Evolutionary conservation across 352 stramenopile genomes (phyloP).

Genomic region (Phytophthora pisi): DNA sequence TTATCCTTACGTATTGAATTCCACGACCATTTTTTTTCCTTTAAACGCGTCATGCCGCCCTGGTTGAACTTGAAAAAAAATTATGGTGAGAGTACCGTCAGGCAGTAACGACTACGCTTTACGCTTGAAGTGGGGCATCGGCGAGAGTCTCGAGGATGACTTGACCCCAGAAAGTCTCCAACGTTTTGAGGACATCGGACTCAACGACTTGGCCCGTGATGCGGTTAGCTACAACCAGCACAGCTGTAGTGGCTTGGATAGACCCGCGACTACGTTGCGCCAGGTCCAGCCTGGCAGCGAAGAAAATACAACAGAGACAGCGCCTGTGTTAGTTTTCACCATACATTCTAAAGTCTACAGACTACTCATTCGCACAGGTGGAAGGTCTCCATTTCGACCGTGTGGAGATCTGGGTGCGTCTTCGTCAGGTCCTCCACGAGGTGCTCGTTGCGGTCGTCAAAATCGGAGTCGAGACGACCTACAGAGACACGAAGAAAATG

Average conservation of each 20-base stretch:
- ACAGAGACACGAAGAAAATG: neutral
- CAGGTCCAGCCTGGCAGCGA: conserved; percentile 40
- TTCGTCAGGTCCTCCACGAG: conserved; percentile 43
- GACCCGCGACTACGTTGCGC: conserved; percentile 49
- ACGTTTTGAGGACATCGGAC: conserved; percentile 32
- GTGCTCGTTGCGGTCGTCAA: conserved; percentile 70
- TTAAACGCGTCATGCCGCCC: too few relatives aligned
- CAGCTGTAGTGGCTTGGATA: conserved; percentile 44
- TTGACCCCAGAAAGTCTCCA: conserved; percentile 45
- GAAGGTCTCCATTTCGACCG: conserved; percentile 80
- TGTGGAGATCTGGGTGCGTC: conserved; percentile 40
- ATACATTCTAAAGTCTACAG: neutral
- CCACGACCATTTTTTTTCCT: too few relatives aligned
- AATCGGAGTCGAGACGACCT: conserved; percentile 50
- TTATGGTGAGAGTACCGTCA: too few relatives aligned
- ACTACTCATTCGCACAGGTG: conserved; percentile 43
- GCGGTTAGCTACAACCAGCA: conserved; percentile 53
- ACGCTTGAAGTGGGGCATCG: conserved; percentile 15
- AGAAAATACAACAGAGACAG: neutral
- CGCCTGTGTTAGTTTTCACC: neutral
- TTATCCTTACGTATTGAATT: too few relatives aligned
- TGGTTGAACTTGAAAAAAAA: too few relatives aligned
- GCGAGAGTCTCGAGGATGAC: conserved; percentile 44
- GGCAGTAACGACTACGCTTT: neutral
- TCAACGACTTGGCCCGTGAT: conserved; percentile 45